Evolutionary conservation across 306 rosid species (phyloP), one percentile per base, ranked within the genome.

Genomic region (Pueraria montana): DNA sequence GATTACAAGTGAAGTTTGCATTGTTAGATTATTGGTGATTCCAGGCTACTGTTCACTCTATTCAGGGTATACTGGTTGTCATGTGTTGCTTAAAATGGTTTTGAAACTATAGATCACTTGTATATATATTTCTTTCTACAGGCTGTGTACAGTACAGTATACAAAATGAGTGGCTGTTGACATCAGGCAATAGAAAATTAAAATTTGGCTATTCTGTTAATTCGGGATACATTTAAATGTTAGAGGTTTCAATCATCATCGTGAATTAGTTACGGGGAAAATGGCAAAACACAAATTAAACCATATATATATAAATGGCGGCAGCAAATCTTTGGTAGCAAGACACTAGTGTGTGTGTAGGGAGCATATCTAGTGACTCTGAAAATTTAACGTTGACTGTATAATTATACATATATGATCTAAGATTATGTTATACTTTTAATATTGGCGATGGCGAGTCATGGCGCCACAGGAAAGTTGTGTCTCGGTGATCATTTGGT

Each of bases 1-100:
- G 97, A 73, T 85, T 95, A 80, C 91, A 88, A 66, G 97, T 92
- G 17, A 93, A 95, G 89, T 95, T 95, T 89, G 97, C 98, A 34
- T 79, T 95, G 89, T 87, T 95, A 65, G 98, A 95, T 74, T 93
- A 93, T 64, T 83, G 86, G 82, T 90, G 92, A 89, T 74, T 74
- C 67, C 50, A 63, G 74, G 84, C 62, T 32, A 5, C 43, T 76
- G 6, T 68, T 79, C 80, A 70, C 62, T 52, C 76, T 59, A 73
- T 87, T 49, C 43, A 26, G 83, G 50, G 78, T 40, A 43, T 68
- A 62, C 5, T 18, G 36, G 21, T 80, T 40, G 78, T 59, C 78
- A 30, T 45, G 64, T 65, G 32, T 77, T 79, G 81, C 82, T 86
- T 43, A 30, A 26, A 26, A 23, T 18, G 77, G 71, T 83, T 86